Percentiles rank a stretch among this genome's conserved stretches.
Evolutionary conservation across 2,329 filamentous ascomycete species (phyloP).

Genomic region (Fusarium sp.): DNA sequence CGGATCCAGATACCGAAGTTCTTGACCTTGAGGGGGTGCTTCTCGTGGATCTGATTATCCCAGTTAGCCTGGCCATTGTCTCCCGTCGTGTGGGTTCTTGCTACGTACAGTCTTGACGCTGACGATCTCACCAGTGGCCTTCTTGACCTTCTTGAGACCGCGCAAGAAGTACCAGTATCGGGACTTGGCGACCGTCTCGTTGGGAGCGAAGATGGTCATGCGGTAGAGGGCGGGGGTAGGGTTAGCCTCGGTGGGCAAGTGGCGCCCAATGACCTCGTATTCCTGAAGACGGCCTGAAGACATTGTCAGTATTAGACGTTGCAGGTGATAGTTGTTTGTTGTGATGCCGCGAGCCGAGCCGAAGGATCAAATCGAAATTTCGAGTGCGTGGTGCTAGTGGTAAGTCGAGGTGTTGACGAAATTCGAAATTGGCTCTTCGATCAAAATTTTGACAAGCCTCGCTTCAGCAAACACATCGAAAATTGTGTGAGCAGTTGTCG

Average conservation of each 20-base stretch:
- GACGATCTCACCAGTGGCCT: conserved; percentile 99
- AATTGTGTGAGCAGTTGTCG: not conserved
- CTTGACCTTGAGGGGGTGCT: conserved; percentile 99
- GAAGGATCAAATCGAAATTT: conserved; percentile 4
- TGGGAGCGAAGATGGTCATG: conserved; percentile 99
- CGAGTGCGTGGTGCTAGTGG: not conserved
- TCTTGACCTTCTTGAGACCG: conserved; percentile 99
- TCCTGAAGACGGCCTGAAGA: conserved; percentile 95
- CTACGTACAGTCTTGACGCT: conserved; percentile 89
- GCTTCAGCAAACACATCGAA: not conserved
- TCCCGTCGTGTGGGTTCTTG: not conserved
- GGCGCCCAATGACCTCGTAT: conserved; percentile 99
- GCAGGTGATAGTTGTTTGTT: not conserved
- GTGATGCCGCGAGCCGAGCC: conserved; percentile 30
- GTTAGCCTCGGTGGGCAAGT: conserved; percentile 97
- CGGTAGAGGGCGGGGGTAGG: conserved; percentile 98
- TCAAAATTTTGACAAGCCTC: not conserved
- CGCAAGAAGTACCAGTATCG: conserved; percentile 99
- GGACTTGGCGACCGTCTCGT: conserved; percentile 98
- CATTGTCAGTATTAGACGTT: conserved; percentile 46
- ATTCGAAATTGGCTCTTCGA: conserved; percentile 17
- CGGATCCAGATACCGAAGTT: conserved; percentile 99
- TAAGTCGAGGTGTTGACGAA: conserved; percentile 10
- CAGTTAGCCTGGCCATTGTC: not conserved
- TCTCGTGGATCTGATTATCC: conserved; percentile 88